These are phyloP conservation scores for Hebeloma cylindrosporum DNA, from an alignment of 768 basidiomycete genomes.

Conservation along the genomic window DNA sequence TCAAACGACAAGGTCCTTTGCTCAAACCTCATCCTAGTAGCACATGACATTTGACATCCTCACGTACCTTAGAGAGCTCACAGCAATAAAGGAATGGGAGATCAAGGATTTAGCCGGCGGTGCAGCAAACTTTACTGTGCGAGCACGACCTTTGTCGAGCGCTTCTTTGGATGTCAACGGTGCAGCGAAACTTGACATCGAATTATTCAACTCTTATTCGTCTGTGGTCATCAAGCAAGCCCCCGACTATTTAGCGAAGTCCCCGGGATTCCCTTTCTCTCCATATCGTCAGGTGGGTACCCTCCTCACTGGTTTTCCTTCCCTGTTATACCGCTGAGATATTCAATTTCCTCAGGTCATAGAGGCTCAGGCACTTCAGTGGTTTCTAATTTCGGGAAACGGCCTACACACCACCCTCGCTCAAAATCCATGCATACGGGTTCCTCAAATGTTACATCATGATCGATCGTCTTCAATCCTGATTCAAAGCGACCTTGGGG, in stretches of 20 bases:
- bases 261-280: constrained; percentile 8
- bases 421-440: constrained; percentile 6
- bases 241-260: constrained; percentile 8
- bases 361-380: constrained; percentile 8
- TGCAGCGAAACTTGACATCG: neutral
- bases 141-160: neutral
- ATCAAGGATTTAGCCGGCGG: constrained; percentile 8
- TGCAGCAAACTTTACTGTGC: constrained; percentile 11
- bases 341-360: no score
- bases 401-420: neutral
- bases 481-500: constrained; percentile 11
- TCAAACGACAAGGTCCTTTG: neutral
- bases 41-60: constrained; percentile 5
- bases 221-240: constrained; percentile 12
- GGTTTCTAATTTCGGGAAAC: neutral
- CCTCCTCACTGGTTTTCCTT: neutral
- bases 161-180: neutral
- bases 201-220: neutral
- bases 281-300: constrained; percentile 15
- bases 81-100: constrained; percentile 2
- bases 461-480: constrained; percentile 7
- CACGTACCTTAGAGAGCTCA: constrained; percentile 6
- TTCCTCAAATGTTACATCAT: constrained; percentile 9
- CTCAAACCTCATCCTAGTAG: neutral
- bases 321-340: no score